Evolutionary conservation across 2,329 filamentous ascomycete genomes (phyloP).

Genomic region (Penicillium sp.): DNA sequence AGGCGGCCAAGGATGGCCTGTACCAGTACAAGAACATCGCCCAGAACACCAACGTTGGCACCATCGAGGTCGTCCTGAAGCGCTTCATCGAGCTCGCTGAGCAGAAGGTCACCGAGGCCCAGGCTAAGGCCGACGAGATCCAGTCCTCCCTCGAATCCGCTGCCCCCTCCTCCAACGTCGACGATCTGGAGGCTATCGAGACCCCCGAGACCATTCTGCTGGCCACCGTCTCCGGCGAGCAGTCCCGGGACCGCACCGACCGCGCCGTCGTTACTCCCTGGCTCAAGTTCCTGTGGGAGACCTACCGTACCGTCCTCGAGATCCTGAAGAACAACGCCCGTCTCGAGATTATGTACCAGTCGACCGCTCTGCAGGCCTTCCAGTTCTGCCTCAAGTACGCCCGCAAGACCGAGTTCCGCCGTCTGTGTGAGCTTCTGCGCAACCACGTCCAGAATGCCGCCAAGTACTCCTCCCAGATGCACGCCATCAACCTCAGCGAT

Average conservation of each 20-base stretch:
- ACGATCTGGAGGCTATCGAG: conserved; percentile 95
- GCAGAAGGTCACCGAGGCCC: conserved; percentile 91
- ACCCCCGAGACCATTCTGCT: conserved; percentile 97
- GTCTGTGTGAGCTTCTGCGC: conserved; percentile 94
- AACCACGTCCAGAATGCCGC: conserved; percentile 99
- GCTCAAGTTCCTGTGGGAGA: conserved; percentile 99
- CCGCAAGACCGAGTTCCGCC: conserved; percentile 98
- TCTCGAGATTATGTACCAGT: conserved; percentile 96
- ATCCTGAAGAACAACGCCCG: conserved; percentile 99
- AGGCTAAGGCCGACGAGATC: conserved; percentile 93
- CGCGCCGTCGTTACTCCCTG: conserved; percentile 97
- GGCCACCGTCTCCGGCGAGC: conserved; percentile 95
- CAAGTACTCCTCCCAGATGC: conserved; percentile 99
- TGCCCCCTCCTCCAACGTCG: conserved; percentile 71
- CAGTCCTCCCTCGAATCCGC: conserved; percentile 81
- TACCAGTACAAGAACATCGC: conserved; percentile 99
- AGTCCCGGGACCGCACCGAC: conserved; percentile 95
- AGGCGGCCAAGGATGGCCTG: conserved; percentile 95
- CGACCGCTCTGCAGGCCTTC: conserved; percentile 95
- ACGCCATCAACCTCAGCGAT: conserved; percentile 98
- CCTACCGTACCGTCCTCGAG: conserved; percentile 95
- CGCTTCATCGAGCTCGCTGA: conserved; percentile 97
- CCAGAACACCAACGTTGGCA: conserved; percentile 97
- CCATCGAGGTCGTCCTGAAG: conserved; percentile 96
- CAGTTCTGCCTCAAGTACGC: conserved; percentile 98